phyloP scores from a whole-genome alignment of 2,329 filamentous ascomycete species.

The Pezicula radicicola region DNA sequence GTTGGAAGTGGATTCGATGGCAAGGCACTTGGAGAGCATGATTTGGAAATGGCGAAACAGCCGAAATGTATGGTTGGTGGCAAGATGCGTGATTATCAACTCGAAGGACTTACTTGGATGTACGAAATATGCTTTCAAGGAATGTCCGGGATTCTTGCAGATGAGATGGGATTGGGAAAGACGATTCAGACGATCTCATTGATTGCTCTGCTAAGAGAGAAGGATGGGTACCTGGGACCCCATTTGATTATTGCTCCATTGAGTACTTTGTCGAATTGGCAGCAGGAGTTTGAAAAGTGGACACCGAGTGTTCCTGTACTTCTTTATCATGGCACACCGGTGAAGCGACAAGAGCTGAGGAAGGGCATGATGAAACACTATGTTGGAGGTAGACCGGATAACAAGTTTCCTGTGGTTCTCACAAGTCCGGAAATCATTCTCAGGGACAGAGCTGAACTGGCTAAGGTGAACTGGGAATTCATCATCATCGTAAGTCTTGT shows the following conservation, averaged over 20 bases:
- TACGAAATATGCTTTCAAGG: slow-evolving; percentile 61
- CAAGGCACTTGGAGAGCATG: slow-evolving; percentile 57
- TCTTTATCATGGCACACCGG: slow-evolving; percentile 84
- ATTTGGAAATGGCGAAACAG: slow-evolving; percentile 79
- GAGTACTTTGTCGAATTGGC: slow-evolving; percentile 93
- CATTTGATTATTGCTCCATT: slow-evolving; percentile 88
- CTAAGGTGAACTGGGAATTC: slow-evolving; percentile 90
- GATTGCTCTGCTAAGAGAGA: slow-evolving; percentile 77
- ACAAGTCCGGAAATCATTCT: slow-evolving; percentile 97
- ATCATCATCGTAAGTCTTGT: slow-evolving; percentile 75
- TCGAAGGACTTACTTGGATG: slow-evolving; percentile 95
- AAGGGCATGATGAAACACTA: slow-evolving; percentile 70
- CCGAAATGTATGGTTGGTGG: slow-evolving; percentile 83
- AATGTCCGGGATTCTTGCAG: slow-evolving; percentile 58
- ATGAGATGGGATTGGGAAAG: slow-evolving; percentile 62
- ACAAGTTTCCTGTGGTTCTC: slow-evolving; percentile 84
- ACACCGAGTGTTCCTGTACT: slow-evolving; percentile 84
- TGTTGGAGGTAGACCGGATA: slow-evolving; percentile 51
- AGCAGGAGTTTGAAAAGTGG: slow-evolving; percentile 90
- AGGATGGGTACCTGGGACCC: slow-evolving; percentile 78
- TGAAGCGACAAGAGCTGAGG: slow-evolving; percentile 67
- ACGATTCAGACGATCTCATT: slow-evolving; percentile 49
- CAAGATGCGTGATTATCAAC: slow-evolving; percentile 89
- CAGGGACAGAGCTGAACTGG: slow-evolving; percentile 78
- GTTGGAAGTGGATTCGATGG: slow-evolving; percentile 60